Evolutionary conservation across 768 basidiomycete genomes (phyloP).

Genomic region (Leccinum longicurvipes): DNA sequence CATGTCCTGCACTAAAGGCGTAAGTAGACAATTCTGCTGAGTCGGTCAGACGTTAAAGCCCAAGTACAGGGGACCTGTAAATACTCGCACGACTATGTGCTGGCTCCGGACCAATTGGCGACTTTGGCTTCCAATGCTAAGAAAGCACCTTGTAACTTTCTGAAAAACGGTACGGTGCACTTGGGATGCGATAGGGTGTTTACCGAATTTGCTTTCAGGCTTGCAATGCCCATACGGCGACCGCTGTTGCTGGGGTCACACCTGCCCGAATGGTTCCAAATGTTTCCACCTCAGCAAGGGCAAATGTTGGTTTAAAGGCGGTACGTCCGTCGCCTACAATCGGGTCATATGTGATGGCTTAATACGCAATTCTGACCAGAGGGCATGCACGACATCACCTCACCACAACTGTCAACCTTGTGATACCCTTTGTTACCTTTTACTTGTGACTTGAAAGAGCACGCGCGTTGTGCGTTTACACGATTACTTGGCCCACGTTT

Average conservation of each 20-base stretch:
- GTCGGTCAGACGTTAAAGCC: conserved; percentile 15
- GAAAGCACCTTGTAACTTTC: conserved; percentile 82
- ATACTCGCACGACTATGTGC: conserved; percentile 77
- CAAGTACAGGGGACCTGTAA: conserved; percentile 59
- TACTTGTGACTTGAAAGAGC: conserved; percentile 1
- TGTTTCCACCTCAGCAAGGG: conserved; percentile 70
- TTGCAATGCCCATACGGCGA: conserved; percentile 73
- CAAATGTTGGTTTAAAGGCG: conserved; percentile 86
- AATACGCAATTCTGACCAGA: conserved; percentile 23
- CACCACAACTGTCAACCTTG: conserved; percentile 13
- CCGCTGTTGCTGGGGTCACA: conserved; percentile 80
- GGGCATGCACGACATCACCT: conserved; percentile 37
- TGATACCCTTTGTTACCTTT: conserved; percentile 24
- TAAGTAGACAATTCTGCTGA: conserved; percentile 26
- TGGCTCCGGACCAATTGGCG: conserved; percentile 68
- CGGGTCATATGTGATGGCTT: not conserved
- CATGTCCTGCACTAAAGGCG: conserved; percentile 80
- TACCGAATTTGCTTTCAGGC: conserved; percentile 38
- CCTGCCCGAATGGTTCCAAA: conserved; percentile 74
- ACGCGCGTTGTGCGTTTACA: conserved; percentile 2
- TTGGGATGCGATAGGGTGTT: not conserved
- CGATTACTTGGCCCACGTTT: conserved; percentile 7
- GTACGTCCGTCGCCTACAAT: conserved; percentile 30
- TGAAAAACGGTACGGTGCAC: conserved; percentile 60
- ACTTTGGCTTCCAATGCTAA: conserved; percentile 74